A percentile compares a stretch with the other conserved stretches of the same genome.
Conservation (phyloP, 140 eudicot species). For the Cichorium intybus region DNA sequence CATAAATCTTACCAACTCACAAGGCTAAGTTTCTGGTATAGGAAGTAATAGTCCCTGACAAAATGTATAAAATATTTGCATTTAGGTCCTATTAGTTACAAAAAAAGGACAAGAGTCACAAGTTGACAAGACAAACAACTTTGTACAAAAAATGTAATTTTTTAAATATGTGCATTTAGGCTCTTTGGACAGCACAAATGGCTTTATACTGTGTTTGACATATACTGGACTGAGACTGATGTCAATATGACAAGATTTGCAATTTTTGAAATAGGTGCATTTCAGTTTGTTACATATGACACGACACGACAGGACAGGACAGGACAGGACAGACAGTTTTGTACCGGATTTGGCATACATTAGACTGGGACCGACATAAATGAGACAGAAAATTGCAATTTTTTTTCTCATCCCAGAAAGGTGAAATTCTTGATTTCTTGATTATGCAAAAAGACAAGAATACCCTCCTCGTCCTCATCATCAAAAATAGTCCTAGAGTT, state of each 20-base stretch:
- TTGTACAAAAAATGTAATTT: not conserved
- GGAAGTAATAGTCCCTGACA: slow-evolving; percentile 47
- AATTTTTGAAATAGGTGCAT: no score
- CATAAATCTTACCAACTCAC: not conserved
- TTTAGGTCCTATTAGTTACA: not conserved
- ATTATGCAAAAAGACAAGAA: no score
- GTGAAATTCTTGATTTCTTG: not conserved
- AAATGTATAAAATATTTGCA: not conserved
- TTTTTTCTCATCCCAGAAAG: no score
- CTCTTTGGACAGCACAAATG: no score
- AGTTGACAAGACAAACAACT: no score
- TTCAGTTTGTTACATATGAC: no score
- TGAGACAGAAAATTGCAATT: not conserved
- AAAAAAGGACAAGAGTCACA: not conserved
- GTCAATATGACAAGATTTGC: no score
- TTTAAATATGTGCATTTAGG: not conserved
- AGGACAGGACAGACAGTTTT: no score
- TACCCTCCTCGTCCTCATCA: no score
- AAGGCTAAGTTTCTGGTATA: slow-evolving; percentile 39
- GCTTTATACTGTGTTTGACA: not conserved
- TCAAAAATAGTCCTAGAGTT: no score
- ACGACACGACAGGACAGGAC: no score
- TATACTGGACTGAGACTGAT: not conserved
- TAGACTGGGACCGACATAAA: not conserved
- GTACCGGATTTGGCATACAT: not conserved